Conservation (phyloP, 2,329 filamentous ascomycete species). For the Monilinia fructigena region DNA sequence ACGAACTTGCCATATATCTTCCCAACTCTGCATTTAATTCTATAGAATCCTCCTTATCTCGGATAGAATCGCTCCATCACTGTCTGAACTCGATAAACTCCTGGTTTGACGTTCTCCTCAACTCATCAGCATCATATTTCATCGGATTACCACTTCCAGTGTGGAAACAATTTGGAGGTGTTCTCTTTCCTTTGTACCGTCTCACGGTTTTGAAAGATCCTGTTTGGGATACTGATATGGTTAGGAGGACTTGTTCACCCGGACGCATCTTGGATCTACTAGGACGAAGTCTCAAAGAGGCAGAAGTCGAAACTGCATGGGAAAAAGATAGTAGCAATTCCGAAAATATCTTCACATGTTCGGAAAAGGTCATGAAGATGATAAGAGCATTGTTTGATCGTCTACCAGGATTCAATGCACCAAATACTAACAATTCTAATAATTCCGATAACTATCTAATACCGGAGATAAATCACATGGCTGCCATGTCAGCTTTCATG, state of each 20-base stretch:
- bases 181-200: constrained; percentile 10
- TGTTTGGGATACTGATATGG: constrained; percentile 12
- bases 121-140: constrained; percentile 1
- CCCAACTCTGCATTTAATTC: not conserved
- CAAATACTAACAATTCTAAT: not conserved
- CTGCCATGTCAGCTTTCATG: constrained; percentile 7
- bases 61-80: constrained; percentile 5
- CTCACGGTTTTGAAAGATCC: constrained; percentile 10
- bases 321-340: not conserved
- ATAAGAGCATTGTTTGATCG: constrained; percentile 12
- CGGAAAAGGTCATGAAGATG: constrained; percentile 16
- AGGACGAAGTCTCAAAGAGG: not conserved
- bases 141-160: constrained; percentile 10
- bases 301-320: constrained; percentile 8
- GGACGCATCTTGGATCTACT: constrained; percentile 3
- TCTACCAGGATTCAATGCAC: constrained; percentile 14
- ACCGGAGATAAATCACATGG: not conserved
- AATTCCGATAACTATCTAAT: not conserved
- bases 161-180: constrained; percentile 13
- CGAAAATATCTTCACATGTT: constrained; percentile 12
- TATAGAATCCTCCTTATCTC: not conserved
- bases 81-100: constrained; percentile 9
- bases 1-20: constrained; percentile 16
- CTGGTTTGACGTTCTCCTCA: constrained; percentile 12
- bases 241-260: constrained; percentile 3